Conservation (phyloP, 2,329 filamentous ascomycete species). For the Paecilomyces fulvus region DNA sequence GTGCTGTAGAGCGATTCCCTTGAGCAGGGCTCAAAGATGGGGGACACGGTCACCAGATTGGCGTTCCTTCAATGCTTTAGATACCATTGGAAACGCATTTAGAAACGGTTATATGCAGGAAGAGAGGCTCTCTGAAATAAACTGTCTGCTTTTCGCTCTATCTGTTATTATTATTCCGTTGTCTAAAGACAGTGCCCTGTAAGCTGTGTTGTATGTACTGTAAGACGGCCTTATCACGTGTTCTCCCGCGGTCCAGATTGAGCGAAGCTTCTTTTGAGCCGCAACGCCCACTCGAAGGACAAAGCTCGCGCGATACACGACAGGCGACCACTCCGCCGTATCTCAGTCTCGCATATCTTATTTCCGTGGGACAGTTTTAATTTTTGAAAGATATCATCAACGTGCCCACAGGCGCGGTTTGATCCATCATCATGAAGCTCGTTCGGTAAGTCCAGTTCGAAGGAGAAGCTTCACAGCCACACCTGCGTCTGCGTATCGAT, state of each 20-base stretch:
- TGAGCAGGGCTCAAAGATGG: not conserved
- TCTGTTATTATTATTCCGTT: not conserved
- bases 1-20: slow-evolving; percentile 21
- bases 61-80: not conserved
- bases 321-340: slow-evolving; percentile 5
- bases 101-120: not conserved
- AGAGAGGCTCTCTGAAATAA: not conserved
- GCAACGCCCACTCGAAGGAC: not conserved
- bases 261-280: slow-evolving; percentile 1
- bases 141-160: not conserved
- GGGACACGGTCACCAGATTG: not conserved
- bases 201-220: not conserved
- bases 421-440: slow-evolving; percentile 72
- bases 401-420: not conserved
- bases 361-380: slow-evolving; percentile 1
- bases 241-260: not conserved
- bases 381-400: slow-evolving; percentile 1
- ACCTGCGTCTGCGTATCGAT: not conserved
- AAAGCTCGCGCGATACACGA: not conserved
- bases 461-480: not conserved
- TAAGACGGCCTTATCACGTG: not conserved
- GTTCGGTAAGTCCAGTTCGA: slow-evolving; percentile 61
- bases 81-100: not conserved
- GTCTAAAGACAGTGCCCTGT: not conserved
- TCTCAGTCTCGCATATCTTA: slow-evolving; percentile 7